phyloP scores from a whole-genome alignment of 1,284 basidiomycete species.

The Cutaneotrichosporon dermatis region DNA sequence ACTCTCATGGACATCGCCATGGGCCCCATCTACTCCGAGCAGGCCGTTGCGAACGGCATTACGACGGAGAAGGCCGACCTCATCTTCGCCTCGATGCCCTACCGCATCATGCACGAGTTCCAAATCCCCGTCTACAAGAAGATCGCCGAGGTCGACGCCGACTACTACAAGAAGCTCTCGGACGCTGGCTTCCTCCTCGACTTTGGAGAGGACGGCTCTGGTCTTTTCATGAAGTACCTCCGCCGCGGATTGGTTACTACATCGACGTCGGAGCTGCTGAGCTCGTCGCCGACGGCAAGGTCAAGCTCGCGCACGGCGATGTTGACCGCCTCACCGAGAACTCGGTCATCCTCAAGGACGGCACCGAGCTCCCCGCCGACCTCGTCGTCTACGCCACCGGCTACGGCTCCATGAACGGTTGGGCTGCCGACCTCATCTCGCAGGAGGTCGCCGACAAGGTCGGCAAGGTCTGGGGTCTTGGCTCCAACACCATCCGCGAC shows the following conservation, averaged over 20 bases:
- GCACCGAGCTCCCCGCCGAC: slow-evolving; percentile 14
- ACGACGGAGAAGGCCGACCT: slow-evolving; percentile 52
- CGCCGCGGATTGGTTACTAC: slow-evolving; percentile 20
- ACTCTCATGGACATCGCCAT: slow-evolving; percentile 50
- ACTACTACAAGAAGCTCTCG: slow-evolving; percentile 16
- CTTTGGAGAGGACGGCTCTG: slow-evolving; percentile 22
- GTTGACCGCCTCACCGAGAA: slow-evolving; percentile 21
- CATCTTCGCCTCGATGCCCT: slow-evolving; percentile 50
- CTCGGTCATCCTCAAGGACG: slow-evolving; percentile 14
- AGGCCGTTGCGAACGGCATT: slow-evolving; percentile 55
- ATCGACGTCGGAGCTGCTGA: slow-evolving; percentile 23
- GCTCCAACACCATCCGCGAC: slow-evolving; percentile 16
- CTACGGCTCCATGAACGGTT: slow-evolving; percentile 19
- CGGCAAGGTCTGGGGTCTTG: slow-evolving; percentile 18
- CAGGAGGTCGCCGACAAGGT: slow-evolving; percentile 18
- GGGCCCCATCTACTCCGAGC: slow-evolving; percentile 56
- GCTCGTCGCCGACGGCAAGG: slow-evolving; percentile 23
- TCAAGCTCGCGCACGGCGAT: slow-evolving; percentile 24
- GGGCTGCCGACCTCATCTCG: slow-evolving; percentile 17
- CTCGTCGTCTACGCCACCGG: slow-evolving; percentile 21
- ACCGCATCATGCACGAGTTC: slow-evolving; percentile 52
- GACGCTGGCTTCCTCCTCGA: slow-evolving; percentile 24
- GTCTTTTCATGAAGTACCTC: slow-evolving; percentile 21
- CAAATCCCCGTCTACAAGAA: slow-evolving; percentile 53
- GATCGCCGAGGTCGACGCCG: slow-evolving; percentile 15